Evolutionary conservation across 2,329 filamentous ascomycete genomes (phyloP).

Genomic region (Microdochium paspali): DNA sequence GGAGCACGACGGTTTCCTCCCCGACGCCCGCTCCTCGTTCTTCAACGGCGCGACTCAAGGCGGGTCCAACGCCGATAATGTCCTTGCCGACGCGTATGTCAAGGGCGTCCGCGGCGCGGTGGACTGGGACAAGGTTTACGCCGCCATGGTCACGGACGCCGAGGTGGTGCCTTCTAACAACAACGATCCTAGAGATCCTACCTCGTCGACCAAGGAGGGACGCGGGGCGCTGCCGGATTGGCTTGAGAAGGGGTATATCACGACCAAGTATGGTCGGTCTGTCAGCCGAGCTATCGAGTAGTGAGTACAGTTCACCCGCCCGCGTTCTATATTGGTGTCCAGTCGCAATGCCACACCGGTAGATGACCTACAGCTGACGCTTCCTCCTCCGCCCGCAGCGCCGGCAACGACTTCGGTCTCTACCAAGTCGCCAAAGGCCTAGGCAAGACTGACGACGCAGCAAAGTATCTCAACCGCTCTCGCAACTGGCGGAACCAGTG

Average conservation of each 20-base stretch:
- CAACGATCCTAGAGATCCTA: slow-evolving; percentile 43
- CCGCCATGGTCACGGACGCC: slow-evolving; percentile 58
- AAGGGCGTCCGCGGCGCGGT: slow-evolving; percentile 55
- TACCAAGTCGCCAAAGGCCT: slow-evolving; percentile 55
- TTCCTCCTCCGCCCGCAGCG: slow-evolving; percentile 18
- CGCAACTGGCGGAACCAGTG: slow-evolving; percentile 66
- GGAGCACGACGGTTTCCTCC: slow-evolving; percentile 53
- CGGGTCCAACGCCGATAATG: slow-evolving; percentile 61
- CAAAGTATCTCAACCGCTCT: slow-evolving; percentile 52
- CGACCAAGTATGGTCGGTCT: slow-evolving; percentile 48
- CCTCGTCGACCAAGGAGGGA: slow-evolving; percentile 57
- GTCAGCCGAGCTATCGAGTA: slow-evolving; percentile 61
- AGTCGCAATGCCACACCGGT: too few species aligned
- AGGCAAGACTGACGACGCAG: slow-evolving; percentile 36
- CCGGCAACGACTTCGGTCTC: slow-evolving; percentile 59
- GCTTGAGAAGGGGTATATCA: slow-evolving; percentile 56
- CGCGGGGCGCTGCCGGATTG: slow-evolving; percentile 62
- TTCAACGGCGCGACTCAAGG: slow-evolving; percentile 62
- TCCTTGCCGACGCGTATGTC: slow-evolving; percentile 63
- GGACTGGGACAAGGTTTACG: slow-evolving; percentile 54
- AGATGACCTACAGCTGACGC: background rate
- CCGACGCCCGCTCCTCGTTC: slow-evolving; percentile 58
- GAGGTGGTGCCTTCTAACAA: slow-evolving; percentile 53
- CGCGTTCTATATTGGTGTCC: too few species aligned
- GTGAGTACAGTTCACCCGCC: slow-evolving; percentile 19